Conservation (phyloP, 768 basidiomycete genomes). For the Candolleomyces aberdarensis region DNA sequence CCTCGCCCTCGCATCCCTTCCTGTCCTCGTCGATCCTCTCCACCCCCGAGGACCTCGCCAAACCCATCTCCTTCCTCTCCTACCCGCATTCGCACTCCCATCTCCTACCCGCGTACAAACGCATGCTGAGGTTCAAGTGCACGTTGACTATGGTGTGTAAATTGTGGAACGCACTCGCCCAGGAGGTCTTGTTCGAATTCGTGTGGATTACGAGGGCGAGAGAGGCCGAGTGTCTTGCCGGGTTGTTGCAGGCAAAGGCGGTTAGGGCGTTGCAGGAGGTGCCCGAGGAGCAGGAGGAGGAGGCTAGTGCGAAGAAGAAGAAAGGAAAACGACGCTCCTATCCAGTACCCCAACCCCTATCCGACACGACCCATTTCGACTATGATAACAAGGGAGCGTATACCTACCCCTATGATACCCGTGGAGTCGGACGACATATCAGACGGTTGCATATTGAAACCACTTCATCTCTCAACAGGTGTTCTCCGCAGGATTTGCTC, state of each 20-base stretch:
- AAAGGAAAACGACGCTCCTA: background rate
- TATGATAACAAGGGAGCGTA: slow-evolving; percentile 27
- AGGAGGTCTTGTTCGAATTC: slow-evolving; percentile 61
- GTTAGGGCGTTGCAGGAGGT: background rate
- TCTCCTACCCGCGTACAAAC: slow-evolving; percentile 39
- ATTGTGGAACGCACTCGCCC: slow-evolving; percentile 51
- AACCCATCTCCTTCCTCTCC: slow-evolving; percentile 53
- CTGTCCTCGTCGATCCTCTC: slow-evolving; percentile 11
- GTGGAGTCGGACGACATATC: slow-evolving; percentile 43
- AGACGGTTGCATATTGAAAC: slow-evolving; percentile 72
- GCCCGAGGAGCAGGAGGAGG: background rate
- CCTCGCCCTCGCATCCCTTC: slow-evolving; percentile 20
- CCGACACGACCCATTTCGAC: background rate
- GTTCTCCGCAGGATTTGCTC: slow-evolving; percentile 62
- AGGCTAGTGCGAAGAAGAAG: slow-evolving; percentile 15
- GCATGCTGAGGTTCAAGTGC: slow-evolving; percentile 46
- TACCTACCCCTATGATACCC: slow-evolving; percentile 16
- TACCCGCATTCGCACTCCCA: slow-evolving; percentile 35
- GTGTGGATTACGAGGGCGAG: slow-evolving; percentile 61
- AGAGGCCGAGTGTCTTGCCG: slow-evolving; percentile 22
- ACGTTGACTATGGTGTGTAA: slow-evolving; percentile 52
- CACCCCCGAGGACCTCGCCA: slow-evolving; percentile 18
- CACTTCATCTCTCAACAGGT: slow-evolving; percentile 51
- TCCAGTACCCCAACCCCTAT: background rate
- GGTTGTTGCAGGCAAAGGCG: slow-evolving; percentile 18